Base-by-base conservation (phyloP, 495 filamentous ascomycete genomes). In the Podospora tetraspora region DNA sequence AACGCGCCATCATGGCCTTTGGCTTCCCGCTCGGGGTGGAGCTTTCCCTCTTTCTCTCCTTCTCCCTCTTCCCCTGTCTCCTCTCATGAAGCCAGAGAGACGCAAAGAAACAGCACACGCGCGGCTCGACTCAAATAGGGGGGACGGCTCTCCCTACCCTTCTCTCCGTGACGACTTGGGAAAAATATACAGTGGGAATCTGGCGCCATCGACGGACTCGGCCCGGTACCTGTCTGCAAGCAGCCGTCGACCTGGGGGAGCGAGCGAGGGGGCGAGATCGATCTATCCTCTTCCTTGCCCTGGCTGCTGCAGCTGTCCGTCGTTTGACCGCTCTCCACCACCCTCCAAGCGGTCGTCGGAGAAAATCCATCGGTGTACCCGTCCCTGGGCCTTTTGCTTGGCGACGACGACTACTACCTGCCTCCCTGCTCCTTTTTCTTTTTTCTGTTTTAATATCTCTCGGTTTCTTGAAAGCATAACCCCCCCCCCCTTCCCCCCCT, bases 241-340 rank as follows among this genome's bases (percentile, higher is more conserved):
- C 67, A 69, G 66, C 75, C 75, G 75, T 52, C 43, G 43, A 34
- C 32, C 32, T 34, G 30, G 32, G 32, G 32, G 32, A n/a, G n/a
- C n/a, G 32, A 52, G 16, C 16, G 6, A 52, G 43, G 43, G 43
- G 43, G 43, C 43, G 43, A 52, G 43, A 52, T 52, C 43, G 43
- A 52, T 52, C 43, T 52, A 6, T 52, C 67, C 67, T 58, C 52
- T 62, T 29, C 11, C 62, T 22, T 64, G 59, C n/a, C 57, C 64
- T 66, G 69, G 63, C 73, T 71, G 74, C 67, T 72, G 73, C 69
- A 70, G 63, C 72, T 70, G 62, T 61, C 73, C 73, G 71, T 62
- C 70, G 43, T 52, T 52, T 52, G 59, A 73, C 69, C 73, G 66
- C 68, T 65, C 32, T 8, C 61, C 16, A 52, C 43, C 6, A n/a